These are phyloP conservation scores for Boletus vinaceobasis DNA, from an alignment of 768 basidiomycete genomes.

Conservation along the genomic window DNA sequence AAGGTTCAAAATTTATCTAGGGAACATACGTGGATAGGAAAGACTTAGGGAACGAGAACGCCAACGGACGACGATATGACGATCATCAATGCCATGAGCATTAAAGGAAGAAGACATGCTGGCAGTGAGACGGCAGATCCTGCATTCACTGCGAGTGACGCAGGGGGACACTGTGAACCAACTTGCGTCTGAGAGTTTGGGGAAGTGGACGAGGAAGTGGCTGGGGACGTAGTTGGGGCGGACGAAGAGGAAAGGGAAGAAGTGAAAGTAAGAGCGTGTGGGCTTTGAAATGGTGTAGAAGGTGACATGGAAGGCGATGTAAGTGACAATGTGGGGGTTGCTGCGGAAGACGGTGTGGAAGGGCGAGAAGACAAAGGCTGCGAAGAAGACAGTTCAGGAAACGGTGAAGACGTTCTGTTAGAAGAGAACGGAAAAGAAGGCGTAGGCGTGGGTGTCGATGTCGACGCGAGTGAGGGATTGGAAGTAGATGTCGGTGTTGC, in stretches of 20 bases:
- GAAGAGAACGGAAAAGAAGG: not conserved
- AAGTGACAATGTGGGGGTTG: not conserved
- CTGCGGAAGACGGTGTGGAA: not conserved
- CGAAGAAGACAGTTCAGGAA: not conserved
- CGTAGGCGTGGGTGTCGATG: not conserved
- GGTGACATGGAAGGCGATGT: not conserved
- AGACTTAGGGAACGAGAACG: slow-evolving; percentile 22
- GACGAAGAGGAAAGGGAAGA: not conserved
- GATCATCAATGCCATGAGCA: slow-evolving; percentile 25
- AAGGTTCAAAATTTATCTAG: not conserved
- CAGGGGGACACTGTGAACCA: slow-evolving; percentile 24
- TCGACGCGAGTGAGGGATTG: not conserved
- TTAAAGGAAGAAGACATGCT: slow-evolving; percentile 13
- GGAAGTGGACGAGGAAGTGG: not conserved
- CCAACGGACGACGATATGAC: slow-evolving; percentile 26
- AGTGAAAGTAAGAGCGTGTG: not conserved
- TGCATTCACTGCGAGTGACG: slow-evolving; percentile 1
- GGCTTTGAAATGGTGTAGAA: not conserved
- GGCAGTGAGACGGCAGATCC: slow-evolving; percentile 5
- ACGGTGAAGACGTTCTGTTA: not conserved
- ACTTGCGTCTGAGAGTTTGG: slow-evolving; percentile 18
- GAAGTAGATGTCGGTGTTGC: not conserved
- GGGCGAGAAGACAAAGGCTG: not conserved
- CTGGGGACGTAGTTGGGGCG: not conserved
- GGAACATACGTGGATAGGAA: not conserved